A percentile compares a stretch with the other conserved stretches of the same genome.
Evolutionary conservation across 495 filamentous ascomycete species (phyloP).

Genomic region (Tuber indicum): DNA sequence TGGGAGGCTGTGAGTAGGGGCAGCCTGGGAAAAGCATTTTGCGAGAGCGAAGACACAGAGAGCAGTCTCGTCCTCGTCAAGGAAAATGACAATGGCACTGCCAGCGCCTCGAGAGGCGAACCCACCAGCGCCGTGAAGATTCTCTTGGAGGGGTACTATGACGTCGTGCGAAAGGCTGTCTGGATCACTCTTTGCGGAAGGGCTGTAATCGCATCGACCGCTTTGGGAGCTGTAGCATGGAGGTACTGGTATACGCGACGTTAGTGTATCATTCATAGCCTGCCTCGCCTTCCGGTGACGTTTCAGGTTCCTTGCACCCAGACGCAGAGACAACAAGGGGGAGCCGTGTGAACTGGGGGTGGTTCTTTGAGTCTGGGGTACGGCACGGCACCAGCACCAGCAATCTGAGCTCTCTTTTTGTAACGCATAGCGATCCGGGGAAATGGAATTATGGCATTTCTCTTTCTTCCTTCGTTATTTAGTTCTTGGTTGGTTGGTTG

Average conservation of each 20-base stretch:
- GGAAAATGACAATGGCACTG: slow-evolving; percentile 44
- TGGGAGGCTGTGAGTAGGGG: slow-evolving; percentile 45
- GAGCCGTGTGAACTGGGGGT: background rate
- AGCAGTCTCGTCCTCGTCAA: slow-evolving; percentile 37
- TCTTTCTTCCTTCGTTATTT: background rate
- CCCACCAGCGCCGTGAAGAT: slow-evolving; percentile 50
- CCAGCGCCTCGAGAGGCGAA: slow-evolving; percentile 23
- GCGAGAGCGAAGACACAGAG: slow-evolving; percentile 11
- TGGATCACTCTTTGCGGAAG: slow-evolving; percentile 49
- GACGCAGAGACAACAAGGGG: background rate
- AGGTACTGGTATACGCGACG: slow-evolving; percentile 11
- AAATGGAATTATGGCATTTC: slow-evolving; percentile 1
- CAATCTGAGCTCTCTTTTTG: background rate
- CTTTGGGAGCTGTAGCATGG: slow-evolving; percentile 30
- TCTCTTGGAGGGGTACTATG: slow-evolving; percentile 66
- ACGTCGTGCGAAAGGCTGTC: slow-evolving; percentile 56
- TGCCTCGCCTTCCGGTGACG: background rate
- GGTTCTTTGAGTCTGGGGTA: background rate
- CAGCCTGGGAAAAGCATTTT: slow-evolving; percentile 37
- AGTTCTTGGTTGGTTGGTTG: background rate
- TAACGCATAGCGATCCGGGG: background rate
- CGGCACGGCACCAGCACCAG: background rate
- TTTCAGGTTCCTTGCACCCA: background rate
- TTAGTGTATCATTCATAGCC: slow-evolving; percentile 1
- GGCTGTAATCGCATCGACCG: slow-evolving; percentile 23